Evolutionary conservation across 352 stramenopile species (phyloP), one percentile per base, ranked within the genome.

Genomic region (Phytophthora boehmeriae): DNA sequence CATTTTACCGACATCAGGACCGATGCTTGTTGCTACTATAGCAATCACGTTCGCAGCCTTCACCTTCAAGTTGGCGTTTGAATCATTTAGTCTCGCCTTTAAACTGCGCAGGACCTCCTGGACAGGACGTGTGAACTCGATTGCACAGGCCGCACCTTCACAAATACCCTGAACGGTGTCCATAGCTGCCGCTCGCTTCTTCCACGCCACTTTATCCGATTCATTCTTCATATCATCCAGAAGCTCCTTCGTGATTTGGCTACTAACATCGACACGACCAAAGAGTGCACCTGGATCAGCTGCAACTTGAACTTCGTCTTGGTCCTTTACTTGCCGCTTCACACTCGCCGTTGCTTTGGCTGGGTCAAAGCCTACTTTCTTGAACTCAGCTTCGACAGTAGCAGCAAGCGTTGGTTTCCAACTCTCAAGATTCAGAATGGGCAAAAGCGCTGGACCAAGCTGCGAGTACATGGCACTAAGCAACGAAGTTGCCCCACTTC

Each of bases 1-100:
- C 78, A 95, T 80, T 55, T 93, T 93, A 5, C 55, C 60, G 23
- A 95, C 75, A 34, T 94, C 86, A 6, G 83, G 80, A 5, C 86
- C 86, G 54, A 96, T 72, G 42, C 86, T 93, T 8, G 83, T 65
- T 9, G 86, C 88, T 2, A 95, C 69, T 1, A 93, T 59, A 11
- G 73, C 88, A 54, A 96, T 93, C 8, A 96, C 86, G 62, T 93
- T 80, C 9, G 79, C 83, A 19, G 88, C 88, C 52, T 93, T 95
- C 13, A 92, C 81, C 62, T 96, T 96, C 28, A 96, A 54, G 35
- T 96, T 96, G 0, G 86, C 84, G 45, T 96, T 96, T 10, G 86
- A 94, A 47, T 96, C 88, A 23, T 66, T 91, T 11, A 96, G 54
- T 19, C 88, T 83, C 36, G 80, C 80, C 68, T 93, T 96, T 34